Percentiles rank a stretch among this genome's conserved stretches.
These are phyloP conservation scores for Ceratonia siliqua DNA, from an alignment of 306 rosid species.

Conservation along the genomic window DNA sequence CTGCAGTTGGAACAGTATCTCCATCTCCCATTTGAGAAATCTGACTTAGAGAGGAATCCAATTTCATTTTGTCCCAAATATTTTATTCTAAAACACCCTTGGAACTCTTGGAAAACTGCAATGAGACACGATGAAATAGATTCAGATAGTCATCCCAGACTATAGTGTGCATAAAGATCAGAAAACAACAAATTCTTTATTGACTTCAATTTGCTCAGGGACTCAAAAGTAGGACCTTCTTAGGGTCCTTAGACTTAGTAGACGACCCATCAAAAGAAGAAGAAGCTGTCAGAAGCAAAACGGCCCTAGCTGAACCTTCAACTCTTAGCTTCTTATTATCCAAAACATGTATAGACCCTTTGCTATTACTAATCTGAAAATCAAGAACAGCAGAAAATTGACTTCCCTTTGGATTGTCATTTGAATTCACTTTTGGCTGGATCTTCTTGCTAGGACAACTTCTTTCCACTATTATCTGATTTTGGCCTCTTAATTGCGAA, in stretches of 20 bases:
- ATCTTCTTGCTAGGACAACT: constrained; percentile 67
- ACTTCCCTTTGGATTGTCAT: constrained; percentile 66
- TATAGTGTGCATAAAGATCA: constrained; percentile 70
- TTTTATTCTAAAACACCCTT: constrained; percentile 32
- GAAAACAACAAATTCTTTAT: constrained; percentile 55
- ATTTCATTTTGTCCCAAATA: constrained; percentile 31
- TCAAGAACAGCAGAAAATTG: constrained; percentile 81
- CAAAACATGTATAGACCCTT: constrained; percentile 62
- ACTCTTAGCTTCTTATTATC: constrained; percentile 67
- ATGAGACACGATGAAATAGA: constrained; percentile 83
- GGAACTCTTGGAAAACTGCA: constrained; percentile 77
- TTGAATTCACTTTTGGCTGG: constrained; percentile 44
- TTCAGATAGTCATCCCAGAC: constrained; percentile 78
- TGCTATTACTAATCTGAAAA: constrained; percentile 65
- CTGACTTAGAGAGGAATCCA: constrained; percentile 28
- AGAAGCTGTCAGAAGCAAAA: constrained; percentile 70
- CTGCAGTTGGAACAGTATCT: constrained; percentile 67
- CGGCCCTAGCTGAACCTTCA: constrained; percentile 79
- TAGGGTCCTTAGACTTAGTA: constrained; percentile 69
- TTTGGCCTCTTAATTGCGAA: constrained; percentile 51
- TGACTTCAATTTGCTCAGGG: constrained; percentile 51
- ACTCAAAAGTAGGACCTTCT: constrained; percentile 74
- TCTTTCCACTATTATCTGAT: constrained; percentile 70
- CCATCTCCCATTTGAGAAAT: constrained; percentile 41
- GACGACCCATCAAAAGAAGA: constrained; percentile 86